These are phyloP conservation scores for Acanthamoeba polyphaga DNA, from an alignment of 208 protist species.

Conservation along the genomic window DNA sequence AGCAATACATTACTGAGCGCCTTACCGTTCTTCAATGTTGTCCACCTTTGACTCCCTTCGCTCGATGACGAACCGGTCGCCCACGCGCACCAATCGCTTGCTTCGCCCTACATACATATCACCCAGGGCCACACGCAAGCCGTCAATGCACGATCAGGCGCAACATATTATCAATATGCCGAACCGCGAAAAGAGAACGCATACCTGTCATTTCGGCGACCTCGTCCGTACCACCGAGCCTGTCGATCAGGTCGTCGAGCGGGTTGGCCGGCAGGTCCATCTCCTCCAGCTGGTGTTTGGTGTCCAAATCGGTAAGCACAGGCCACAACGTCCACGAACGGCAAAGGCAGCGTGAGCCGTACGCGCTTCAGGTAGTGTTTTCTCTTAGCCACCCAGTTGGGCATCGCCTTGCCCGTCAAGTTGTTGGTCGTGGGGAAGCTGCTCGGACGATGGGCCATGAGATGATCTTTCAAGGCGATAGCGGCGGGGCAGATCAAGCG, in stretches of 20 bases:
- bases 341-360: not conserved
- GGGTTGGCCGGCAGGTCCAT: conserved; percentile 38
- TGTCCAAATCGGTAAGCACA: not conserved
- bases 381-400: conserved; percentile 14
- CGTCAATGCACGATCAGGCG: not conserved
- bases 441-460: not conserved
- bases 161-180: not conserved
- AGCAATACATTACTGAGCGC: too few relatives aligned
- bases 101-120: not conserved
- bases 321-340: not conserved
- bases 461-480: not conserved
- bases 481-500: not conserved
- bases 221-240: not conserved
- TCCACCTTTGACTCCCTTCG: conserved; percentile 32
- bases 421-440: conserved; percentile 12
- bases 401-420: not conserved
- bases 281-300: not conserved
- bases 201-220: conserved; percentile 14
- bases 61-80: not conserved
- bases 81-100: conserved; percentile 40
- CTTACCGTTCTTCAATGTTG: not conserved
- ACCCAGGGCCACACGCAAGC: not conserved
- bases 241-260: conserved; percentile 62
- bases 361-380: conserved; percentile 32
- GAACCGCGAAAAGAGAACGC: not conserved